Conservation (phyloP, 768 basidiomycete species). For the Termitomyces sp. region DNA sequence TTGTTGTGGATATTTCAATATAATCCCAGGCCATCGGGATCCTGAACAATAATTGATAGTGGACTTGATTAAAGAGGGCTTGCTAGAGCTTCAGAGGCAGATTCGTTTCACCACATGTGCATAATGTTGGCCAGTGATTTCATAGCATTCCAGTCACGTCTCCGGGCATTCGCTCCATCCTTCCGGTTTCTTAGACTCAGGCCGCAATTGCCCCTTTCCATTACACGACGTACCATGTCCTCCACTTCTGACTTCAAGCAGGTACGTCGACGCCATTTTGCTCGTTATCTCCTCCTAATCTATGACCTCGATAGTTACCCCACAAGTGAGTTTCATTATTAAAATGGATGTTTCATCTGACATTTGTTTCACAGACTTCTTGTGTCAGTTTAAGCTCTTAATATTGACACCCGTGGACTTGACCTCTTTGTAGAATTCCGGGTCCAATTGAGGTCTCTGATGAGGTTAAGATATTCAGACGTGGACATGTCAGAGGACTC, state of each 20-base stretch:
- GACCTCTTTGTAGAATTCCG: slow-evolving; percentile 40
- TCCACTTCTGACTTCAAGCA: slow-evolving; percentile 24
- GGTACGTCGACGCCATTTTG: slow-evolving; percentile 12
- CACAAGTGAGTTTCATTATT: slow-evolving; percentile 27
- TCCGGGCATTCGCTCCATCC: slow-evolving; percentile 11
- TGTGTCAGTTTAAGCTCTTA: slow-evolving; percentile 31
- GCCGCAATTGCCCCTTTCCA: not conserved
- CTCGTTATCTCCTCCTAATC: not conserved
- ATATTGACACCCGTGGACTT: not conserved
- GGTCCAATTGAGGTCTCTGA: slow-evolving; percentile 59
- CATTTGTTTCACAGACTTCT: slow-evolving; percentile 31
- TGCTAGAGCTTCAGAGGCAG: not conserved
- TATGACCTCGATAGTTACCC: slow-evolving; percentile 19
- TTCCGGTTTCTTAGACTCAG: slow-evolving; percentile 11
- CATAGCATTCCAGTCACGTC: slow-evolving; percentile 9
- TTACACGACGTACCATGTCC: slow-evolving; percentile 15
- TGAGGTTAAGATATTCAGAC: slow-evolving; percentile 23
- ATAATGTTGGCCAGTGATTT: slow-evolving; percentile 12
- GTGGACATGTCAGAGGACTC: not conserved
- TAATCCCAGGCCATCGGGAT: not conserved
- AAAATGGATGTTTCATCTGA: slow-evolving; percentile 15
- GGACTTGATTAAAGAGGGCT: not conserved
- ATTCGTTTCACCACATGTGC: slow-evolving; percentile 6
- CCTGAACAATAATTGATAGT: not conserved
- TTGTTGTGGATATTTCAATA: not conserved